phyloP scores from a whole-genome alignment of 2,329 filamentous ascomycete genomes.

The Colletotrichum tabaci region DNA sequence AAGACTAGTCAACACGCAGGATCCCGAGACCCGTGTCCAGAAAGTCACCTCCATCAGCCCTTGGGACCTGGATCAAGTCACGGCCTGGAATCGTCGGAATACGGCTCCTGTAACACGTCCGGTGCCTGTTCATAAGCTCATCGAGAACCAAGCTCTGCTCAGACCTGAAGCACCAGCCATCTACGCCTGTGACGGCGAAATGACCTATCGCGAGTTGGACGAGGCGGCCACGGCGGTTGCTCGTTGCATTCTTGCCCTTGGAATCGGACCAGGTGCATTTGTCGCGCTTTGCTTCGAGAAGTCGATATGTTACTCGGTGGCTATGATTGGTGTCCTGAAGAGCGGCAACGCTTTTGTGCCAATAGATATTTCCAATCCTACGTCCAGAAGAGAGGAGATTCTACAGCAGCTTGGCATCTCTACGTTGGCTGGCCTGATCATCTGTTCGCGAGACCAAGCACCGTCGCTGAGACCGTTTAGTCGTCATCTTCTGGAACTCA shows the following conservation, averaged over 20 bases:
- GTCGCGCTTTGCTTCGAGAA: conserved; percentile 50
- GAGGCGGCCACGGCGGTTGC: conserved; percentile 17
- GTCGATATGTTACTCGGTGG: conserved; percentile 47
- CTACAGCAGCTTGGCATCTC: conserved; percentile 14
- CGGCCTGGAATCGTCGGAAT: neutral
- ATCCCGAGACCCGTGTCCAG: neutral
- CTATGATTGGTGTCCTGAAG: conserved; percentile 51
- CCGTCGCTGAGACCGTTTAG: neutral
- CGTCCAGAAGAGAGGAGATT: conserved; percentile 4
- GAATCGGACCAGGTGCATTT: conserved; percentile 43
- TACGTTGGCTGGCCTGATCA: neutral
- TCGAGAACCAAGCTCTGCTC: conserved; percentile 32
- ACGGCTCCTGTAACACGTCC: accelerated
- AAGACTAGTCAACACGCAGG: neutral
- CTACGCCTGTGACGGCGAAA: conserved; percentile 40
- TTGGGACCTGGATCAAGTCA: neutral
- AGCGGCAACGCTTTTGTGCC: conserved; percentile 51
- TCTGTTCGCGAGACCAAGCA: conserved; percentile 10
- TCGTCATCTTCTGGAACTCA: neutral
- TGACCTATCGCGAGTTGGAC: conserved; percentile 36
- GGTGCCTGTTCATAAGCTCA: conserved; percentile 44
- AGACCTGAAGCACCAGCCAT: conserved; percentile 43
- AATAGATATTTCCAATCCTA: conserved; percentile 45
- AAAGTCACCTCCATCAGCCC: neutral
- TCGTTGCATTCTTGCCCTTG: conserved; percentile 21